phyloP scores from a whole-genome alignment of 2,329 filamentous ascomycete genomes.

The Monilinia fructigena region DNA sequence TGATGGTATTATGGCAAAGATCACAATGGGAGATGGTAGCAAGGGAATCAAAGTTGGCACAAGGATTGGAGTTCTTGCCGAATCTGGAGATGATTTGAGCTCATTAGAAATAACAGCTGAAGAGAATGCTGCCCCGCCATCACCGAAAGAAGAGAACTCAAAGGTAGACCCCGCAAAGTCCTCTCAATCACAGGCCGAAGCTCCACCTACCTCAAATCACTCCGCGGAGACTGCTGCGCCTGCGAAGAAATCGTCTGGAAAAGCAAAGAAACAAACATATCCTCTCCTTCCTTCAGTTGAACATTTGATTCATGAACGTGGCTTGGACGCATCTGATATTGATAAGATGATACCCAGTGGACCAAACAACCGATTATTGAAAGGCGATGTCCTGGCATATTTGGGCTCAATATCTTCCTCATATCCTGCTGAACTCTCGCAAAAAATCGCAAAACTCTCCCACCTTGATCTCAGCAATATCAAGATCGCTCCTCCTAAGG shows the following conservation, averaged over 20 bases:
- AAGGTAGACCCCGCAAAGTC: slow-evolving; percentile 31
- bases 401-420: slow-evolving; percentile 72
- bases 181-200: slow-evolving; percentile 25
- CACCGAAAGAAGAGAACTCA: slow-evolving; percentile 35
- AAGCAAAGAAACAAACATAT: slow-evolving; percentile 64
- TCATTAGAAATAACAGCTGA: slow-evolving; percentile 74
- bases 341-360: slow-evolving; percentile 84
- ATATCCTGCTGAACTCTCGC: slow-evolving; percentile 69
- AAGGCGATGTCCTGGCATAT: slow-evolving; percentile 92
- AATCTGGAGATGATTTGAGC: slow-evolving; percentile 75
- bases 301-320: slow-evolving; percentile 76
- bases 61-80: slow-evolving; percentile 80
- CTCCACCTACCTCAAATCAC: slow-evolving; percentile 19
- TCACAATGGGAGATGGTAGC: slow-evolving; percentile 68
- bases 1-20: slow-evolving; percentile 82
- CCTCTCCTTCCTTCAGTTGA: slow-evolving; percentile 81
- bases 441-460: slow-evolving; percentile 69
- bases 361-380: slow-evolving; percentile 82
- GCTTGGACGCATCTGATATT: slow-evolving; percentile 71
- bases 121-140: slow-evolving; percentile 44
- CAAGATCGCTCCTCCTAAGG: slow-evolving; percentile 53
- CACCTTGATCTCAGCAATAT: slow-evolving; percentile 96
- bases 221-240: slow-evolving; percentile 32
- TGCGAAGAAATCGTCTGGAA: slow-evolving; percentile 45
- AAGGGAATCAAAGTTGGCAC: slow-evolving; percentile 76